phyloP scores from a whole-genome alignment of 2,329 filamentous ascomycete species.

The Chalara sp. region DNA sequence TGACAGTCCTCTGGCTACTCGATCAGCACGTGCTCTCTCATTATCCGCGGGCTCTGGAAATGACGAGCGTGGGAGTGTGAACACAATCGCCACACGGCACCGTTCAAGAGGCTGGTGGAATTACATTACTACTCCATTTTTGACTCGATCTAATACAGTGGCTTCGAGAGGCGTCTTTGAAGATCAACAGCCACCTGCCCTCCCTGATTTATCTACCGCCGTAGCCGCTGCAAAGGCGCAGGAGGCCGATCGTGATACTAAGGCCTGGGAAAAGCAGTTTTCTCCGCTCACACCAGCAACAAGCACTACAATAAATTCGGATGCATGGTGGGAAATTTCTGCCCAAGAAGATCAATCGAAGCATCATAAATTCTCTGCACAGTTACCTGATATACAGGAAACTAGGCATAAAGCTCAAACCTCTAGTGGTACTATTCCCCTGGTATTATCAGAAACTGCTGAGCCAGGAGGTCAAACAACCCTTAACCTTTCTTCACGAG shows the following conservation, averaged over 20 bases:
- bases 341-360: conserved; percentile 12
- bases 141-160: conserved; percentile 28
- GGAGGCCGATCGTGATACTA: conserved; percentile 14
- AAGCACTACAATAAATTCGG: conserved; percentile 22
- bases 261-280: conserved; percentile 27
- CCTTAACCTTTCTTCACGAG: too few relatives aligned
- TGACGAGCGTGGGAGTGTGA: conserved; percentile 19
- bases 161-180: conserved; percentile 12
- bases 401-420: conserved; percentile 22
- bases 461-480: conserved; percentile 7
- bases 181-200: conserved; percentile 15
- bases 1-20: conserved; percentile 36
- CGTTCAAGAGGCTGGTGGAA: conserved; percentile 72
- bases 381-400: conserved; percentile 13
- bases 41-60: conserved; percentile 13
- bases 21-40: conserved; percentile 32
- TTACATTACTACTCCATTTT: conserved; percentile 65
- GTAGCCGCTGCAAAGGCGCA: conserved; percentile 24
- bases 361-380: conserved; percentile 6
- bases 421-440: conserved; percentile 19
- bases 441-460: conserved; percentile 17
- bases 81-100: conserved; percentile 30
- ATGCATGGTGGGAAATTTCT: conserved; percentile 32
- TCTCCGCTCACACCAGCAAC: conserved; percentile 24
- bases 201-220: conserved; percentile 26